These are phyloP conservation scores for Podila clonocystis DNA, from an alignment of 192 early-diverging fungal species.

Conservation along the genomic window DNA sequence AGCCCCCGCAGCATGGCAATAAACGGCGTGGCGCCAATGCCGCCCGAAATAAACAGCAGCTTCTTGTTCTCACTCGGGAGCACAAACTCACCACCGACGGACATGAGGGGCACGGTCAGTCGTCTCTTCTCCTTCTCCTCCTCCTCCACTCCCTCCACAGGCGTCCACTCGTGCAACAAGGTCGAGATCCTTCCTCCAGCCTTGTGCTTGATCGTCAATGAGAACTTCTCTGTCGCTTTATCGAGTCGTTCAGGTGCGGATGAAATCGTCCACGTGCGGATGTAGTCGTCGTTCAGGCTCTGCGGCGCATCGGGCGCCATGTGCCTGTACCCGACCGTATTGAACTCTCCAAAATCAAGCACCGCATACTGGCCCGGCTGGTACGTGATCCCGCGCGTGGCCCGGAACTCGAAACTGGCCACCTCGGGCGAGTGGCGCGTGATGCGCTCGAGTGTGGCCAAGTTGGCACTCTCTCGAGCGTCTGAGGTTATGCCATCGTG, in stretches of 20 bases:
- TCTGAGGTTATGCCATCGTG: neutral
- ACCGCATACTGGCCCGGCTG: constrained; percentile 39
- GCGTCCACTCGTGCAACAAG: constrained; percentile 6
- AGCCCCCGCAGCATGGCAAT: constrained; percentile 40
- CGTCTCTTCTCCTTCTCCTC: no score
- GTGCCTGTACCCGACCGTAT: constrained; percentile 29
- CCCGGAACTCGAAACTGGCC: constrained; percentile 22
- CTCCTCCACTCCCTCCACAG: neutral
- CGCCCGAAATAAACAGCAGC: constrained; percentile 31
- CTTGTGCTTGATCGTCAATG: constrained; percentile 29
- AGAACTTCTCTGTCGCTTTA: neutral
- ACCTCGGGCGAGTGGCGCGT: constrained; percentile 12
- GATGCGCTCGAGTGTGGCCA: constrained; percentile 19
- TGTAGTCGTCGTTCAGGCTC: constrained; percentile 45
- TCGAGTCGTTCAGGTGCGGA: neutral
- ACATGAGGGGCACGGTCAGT: constrained; percentile 15
- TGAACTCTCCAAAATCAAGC: constrained; percentile 31
- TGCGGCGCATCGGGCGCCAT: constrained; percentile 35
- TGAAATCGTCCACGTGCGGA: constrained; percentile 37
- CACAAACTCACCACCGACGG: constrained; percentile 24
- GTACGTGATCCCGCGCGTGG: constrained; percentile 7
- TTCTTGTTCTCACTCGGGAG: constrained; percentile 9
- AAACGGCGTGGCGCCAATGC: constrained; percentile 41
- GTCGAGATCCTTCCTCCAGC: constrained; percentile 30
- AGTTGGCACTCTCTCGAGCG: no score